These are phyloP conservation scores for Colletotrichum salicis DNA, from an alignment of 2,329 filamentous ascomycete genomes.

Conservation along the genomic window DNA sequence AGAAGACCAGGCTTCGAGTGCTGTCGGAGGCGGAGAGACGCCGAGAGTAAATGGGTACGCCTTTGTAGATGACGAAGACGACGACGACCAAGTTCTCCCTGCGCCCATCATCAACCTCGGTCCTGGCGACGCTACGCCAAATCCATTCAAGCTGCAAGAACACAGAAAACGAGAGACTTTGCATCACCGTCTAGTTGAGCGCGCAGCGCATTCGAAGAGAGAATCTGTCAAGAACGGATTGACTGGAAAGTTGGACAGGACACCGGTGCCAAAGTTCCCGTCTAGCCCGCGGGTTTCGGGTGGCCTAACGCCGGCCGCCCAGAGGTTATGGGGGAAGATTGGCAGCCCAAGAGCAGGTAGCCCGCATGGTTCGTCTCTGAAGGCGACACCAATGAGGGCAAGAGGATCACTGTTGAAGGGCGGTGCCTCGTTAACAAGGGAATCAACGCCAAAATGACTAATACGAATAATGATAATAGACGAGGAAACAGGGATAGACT, in stretches of 20 bases:
- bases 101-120: conserved; percentile 66
- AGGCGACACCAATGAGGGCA: conserved; percentile 50
- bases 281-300: conserved; percentile 69
- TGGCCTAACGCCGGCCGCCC: conserved; percentile 78
- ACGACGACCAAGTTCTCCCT: conserved; percentile 51
- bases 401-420: conserved; percentile 52
- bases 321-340: conserved; percentile 73
- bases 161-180: conserved; percentile 81
- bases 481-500: neutral
- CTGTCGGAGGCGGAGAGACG: conserved; percentile 75
- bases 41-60: conserved; percentile 93
- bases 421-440: conserved; percentile 40
- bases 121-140: conserved; percentile 71
- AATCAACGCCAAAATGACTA: neutral
- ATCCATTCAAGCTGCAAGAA: conserved; percentile 83
- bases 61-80: conserved; percentile 86
- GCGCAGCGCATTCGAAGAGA: conserved; percentile 78
- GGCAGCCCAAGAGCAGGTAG: conserved; percentile 53
- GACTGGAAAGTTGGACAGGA: conserved; percentile 67
- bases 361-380: conserved; percentile 46
- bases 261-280: conserved; percentile 76
- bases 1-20: conserved; percentile 69
- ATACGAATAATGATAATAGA: conserved; percentile 21
- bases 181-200: conserved; percentile 88
- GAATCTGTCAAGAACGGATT: conserved; percentile 68